phyloP scores from a whole-genome alignment of 306 rosid genomes.

The Sicyos baderoa region DNA sequence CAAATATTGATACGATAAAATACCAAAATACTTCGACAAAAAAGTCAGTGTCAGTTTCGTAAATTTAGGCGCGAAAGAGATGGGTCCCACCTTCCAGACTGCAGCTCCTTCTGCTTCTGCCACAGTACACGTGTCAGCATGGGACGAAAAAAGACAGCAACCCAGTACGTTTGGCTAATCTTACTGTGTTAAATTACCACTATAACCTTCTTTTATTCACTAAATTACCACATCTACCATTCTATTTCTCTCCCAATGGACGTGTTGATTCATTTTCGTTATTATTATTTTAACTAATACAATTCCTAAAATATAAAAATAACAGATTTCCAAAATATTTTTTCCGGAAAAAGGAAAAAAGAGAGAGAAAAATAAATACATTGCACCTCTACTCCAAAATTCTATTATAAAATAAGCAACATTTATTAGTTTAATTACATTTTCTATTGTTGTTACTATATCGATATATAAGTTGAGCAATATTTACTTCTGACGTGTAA shows the following conservation, averaged over 20 bases:
- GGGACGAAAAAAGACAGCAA: constrained; percentile 37
- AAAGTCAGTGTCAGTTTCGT: constrained; percentile 15
- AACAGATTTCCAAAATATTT: constrained; percentile 6
- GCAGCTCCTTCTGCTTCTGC: constrained; percentile 19
- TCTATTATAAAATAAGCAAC: not conserved
- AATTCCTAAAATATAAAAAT: constrained; percentile 14
- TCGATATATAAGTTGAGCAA: too few species aligned
- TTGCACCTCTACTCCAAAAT: not conserved
- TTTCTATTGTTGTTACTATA: too few species aligned
- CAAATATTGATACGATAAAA: too few species aligned
- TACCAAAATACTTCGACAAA: not conserved
- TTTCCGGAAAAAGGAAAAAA: not conserved
- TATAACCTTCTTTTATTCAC: not conserved
- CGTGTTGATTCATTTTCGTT: not conserved
- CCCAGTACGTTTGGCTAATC: constrained; percentile 24
- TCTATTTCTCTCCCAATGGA: too few species aligned
- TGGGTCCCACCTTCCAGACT: constrained; percentile 23
- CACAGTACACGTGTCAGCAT: constrained; percentile 49
- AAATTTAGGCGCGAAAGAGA: constrained; percentile 29
- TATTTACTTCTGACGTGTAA: too few species aligned
- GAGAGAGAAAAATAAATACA: not conserved
- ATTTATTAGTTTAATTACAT: too few species aligned
- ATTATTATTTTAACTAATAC: constrained; percentile 7
- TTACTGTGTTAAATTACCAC: not conserved
- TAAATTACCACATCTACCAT: not conserved